phyloP scores from a whole-genome alignment of 768 basidiomycete species.

The Panaeolus cyanescens region DNA sequence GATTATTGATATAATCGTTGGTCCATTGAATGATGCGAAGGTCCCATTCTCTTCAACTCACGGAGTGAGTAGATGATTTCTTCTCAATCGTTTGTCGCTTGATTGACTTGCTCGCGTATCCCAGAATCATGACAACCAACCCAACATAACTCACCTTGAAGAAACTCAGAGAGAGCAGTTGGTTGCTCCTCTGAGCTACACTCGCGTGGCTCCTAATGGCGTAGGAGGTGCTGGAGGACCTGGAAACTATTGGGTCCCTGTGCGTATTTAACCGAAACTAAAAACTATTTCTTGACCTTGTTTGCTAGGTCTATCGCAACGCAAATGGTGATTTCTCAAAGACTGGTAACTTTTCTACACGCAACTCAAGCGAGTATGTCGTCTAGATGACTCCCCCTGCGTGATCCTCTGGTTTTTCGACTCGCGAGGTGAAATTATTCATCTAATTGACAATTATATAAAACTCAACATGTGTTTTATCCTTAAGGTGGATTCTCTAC shows the following conservation, averaged over 20 bases:
- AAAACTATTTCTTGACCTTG: no score
- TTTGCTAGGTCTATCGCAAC: conserved; percentile 16
- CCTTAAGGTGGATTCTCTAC: conserved; percentile 50
- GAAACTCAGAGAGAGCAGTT: conserved; percentile 66
- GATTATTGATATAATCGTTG: conserved; percentile 65
- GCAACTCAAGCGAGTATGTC: no score
- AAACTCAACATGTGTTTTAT: neutral
- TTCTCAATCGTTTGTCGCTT: neutral
- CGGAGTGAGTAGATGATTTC: conserved; percentile 47
- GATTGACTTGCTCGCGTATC: neutral
- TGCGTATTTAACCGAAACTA: conserved; percentile 28
- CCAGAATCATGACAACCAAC: conserved; percentile 77
- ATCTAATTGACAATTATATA: neutral
- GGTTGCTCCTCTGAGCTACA: conserved; percentile 63
- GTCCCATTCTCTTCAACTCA: conserved; percentile 72
- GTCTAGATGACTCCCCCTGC: conserved; percentile 44
- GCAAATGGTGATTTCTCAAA: conserved; percentile 27
- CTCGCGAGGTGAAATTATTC: conserved; percentile 52
- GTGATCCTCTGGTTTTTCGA: conserved; percentile 81
- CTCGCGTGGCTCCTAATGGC: conserved; percentile 56
- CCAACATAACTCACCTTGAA: conserved; percentile 69
- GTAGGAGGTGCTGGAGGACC: conserved; percentile 67
- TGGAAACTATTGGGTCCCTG: conserved; percentile 80
- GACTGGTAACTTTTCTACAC: no score
- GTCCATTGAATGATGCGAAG: conserved; percentile 54